A percentile compares a stretch with the other conserved stretches of the same genome.
Evolutionary conservation across 225 moss, liverwort and hornwort genomes (phyloP).

Genomic region (Asterella californica): DNA sequence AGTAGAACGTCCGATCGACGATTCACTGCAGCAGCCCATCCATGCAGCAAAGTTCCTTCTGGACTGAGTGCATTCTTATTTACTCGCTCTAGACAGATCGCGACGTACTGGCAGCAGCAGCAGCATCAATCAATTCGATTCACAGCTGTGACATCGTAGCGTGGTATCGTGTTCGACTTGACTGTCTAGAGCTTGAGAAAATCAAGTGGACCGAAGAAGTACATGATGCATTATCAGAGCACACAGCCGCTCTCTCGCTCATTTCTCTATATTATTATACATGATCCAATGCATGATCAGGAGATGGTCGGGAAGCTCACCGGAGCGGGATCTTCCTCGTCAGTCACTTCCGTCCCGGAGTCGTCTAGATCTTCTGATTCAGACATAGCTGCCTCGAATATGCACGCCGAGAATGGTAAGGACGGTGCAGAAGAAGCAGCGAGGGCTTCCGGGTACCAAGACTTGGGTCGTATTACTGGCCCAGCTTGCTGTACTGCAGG

Average conservation of each 20-base stretch:
- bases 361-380: conserved; percentile 37
- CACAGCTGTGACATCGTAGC: not conserved
- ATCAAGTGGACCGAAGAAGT: not conserved
- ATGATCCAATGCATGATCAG: not conserved
- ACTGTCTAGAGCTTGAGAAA: too few species aligned
- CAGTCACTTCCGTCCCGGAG: conserved; percentile 25
- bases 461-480: too few species aligned
- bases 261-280: not conserved
- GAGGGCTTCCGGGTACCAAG: not conserved
- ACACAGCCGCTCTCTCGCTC: not conserved
- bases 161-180: too few species aligned
- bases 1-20: too few species aligned
- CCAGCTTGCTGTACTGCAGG: not conserved
- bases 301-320: conserved; percentile 4
- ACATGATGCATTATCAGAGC: too few species aligned
- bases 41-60: not conserved
- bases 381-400: conserved; percentile 19
- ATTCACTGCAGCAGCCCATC: too few species aligned
- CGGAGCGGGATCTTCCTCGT: conserved; percentile 21
- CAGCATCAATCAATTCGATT: too few species aligned
- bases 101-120: too few species aligned
- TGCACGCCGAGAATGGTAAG: not conserved
- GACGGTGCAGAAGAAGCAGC: not conserved
- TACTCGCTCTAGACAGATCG: too few species aligned
- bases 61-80: not conserved